Conservation (phyloP, 768 basidiomycete genomes). For the Leccinum aurantiacum region DNA sequence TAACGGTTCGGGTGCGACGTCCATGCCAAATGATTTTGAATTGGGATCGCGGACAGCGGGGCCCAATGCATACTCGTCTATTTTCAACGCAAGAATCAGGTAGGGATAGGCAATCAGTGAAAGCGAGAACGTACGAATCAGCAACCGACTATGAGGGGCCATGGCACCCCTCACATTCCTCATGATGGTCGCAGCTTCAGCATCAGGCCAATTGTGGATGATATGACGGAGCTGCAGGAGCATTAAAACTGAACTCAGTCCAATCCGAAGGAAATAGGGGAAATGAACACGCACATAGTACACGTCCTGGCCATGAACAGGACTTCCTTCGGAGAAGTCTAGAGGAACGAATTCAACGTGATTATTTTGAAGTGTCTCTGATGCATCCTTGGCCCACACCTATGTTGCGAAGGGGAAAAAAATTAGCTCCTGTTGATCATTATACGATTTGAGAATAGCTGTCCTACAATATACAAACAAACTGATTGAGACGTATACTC, state of each 20-base stretch:
- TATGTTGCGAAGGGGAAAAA: not conserved
- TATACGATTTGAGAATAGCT: not conserved
- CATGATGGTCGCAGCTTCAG: constrained; percentile 33
- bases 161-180: constrained; percentile 30
- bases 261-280: not conserved
- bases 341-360: not conserved
- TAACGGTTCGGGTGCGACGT: constrained; percentile 43
- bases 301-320: not conserved
- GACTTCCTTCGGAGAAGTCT: not conserved
- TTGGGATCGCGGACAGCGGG: constrained; percentile 10
- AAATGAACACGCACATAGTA: not conserved
- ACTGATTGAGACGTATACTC: not conserved
- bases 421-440: not conserved
- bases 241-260: not conserved
- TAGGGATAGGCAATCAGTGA: not conserved
- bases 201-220: constrained; percentile 39
- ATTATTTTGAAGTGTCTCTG: not conserved
- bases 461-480: not conserved
- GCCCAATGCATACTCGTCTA: constrained; percentile 26
- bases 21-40: constrained; percentile 13
- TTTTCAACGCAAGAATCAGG: not conserved
- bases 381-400: not conserved
- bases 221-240: constrained; percentile 25
- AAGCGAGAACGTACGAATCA: constrained; percentile 31
- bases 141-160: constrained; percentile 28